Evolutionary conservation across 495 filamentous ascomycete species (phyloP).

Genomic region (Zalerion maritima): DNA sequence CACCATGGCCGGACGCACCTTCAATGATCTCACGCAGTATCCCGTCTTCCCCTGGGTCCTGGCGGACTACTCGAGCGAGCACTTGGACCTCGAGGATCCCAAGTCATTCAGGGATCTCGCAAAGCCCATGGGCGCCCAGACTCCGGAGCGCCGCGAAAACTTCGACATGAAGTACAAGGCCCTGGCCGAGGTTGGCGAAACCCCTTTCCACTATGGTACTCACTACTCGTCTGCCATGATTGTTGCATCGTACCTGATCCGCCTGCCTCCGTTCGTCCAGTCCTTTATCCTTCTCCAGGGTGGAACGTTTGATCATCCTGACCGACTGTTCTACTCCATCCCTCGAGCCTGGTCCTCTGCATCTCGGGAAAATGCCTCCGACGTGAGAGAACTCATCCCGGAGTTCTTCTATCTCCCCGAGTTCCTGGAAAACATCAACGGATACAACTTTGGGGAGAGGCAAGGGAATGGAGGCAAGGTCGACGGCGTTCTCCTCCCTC

Average conservation of each 20-base stretch:
- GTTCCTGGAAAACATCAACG: slow-evolving; percentile 80
- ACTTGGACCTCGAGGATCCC: slow-evolving; percentile 73
- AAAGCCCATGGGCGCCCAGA: slow-evolving; percentile 96
- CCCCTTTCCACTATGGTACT: slow-evolving; percentile 91
- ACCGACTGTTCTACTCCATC: slow-evolving; percentile 88
- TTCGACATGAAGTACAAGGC: slow-evolving; percentile 73
- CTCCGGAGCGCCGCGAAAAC: slow-evolving; percentile 51
- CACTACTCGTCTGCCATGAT: slow-evolving; percentile 99
- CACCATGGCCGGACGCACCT: slow-evolving; percentile 89
- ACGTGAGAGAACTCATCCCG: slow-evolving; percentile 85
- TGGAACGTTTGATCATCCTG: slow-evolving; percentile 90
- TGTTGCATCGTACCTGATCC: slow-evolving; percentile 88
- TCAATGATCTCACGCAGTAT: slow-evolving; percentile 97
- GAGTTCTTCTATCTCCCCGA: slow-evolving; percentile 97
- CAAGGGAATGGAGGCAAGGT: slow-evolving; percentile 69
- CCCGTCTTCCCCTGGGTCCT: slow-evolving; percentile 97
- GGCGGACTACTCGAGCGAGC: slow-evolving; percentile 92
- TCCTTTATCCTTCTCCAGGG: slow-evolving; percentile 96
- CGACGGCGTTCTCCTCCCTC: slow-evolving; percentile 72
- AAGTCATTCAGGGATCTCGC: slow-evolving; percentile 79
- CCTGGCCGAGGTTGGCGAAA: slow-evolving; percentile 83
- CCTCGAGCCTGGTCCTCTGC: slow-evolving; percentile 83
- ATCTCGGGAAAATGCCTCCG: slow-evolving; percentile 76
- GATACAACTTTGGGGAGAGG: slow-evolving; percentile 78
- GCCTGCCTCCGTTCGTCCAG: slow-evolving; percentile 88